Evolutionary conservation across 2,329 filamentous ascomycete species (phyloP).

Genomic region (Cytospora chrysosperma): DNA sequence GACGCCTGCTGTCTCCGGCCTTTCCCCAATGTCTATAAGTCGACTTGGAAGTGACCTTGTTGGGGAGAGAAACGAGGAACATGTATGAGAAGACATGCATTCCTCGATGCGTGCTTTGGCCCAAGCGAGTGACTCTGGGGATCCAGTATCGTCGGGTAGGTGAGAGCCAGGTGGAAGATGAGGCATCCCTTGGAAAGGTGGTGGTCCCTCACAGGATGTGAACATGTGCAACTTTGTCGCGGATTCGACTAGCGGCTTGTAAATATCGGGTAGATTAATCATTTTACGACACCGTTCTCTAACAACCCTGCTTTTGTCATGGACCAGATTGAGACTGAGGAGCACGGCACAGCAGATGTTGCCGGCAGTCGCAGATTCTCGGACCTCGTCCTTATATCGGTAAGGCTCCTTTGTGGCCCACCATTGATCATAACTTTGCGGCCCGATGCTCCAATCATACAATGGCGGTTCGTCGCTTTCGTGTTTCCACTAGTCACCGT

Average conservation of each 20-base stretch:
- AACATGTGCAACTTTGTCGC: neutral
- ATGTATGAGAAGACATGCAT: neutral
- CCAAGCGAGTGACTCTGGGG: neutral
- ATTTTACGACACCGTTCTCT: no score
- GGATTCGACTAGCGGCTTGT: no score
- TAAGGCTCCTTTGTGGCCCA: neutral
- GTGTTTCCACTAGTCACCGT: no score
- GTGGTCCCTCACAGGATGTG: neutral
- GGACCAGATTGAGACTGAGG: neutral
- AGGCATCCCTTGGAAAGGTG: neutral
- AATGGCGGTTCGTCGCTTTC: neutral
- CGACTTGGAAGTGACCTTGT: neutral
- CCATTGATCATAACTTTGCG: neutral
- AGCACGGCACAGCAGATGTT: neutral
- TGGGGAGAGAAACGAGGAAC: neutral
- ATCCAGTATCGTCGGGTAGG: neutral
- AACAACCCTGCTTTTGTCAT: no score
- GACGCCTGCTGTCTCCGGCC: neutral
- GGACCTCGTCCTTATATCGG: neutral
- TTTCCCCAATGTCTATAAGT: neutral
- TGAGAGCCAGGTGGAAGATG: neutral
- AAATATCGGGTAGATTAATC: no score
- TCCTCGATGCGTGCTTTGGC: neutral
- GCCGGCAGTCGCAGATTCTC: neutral
- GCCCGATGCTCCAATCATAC: neutral